Conservation (phyloP, 495 filamentous ascomycete species). For the Aspergillus hancockii region DNA sequence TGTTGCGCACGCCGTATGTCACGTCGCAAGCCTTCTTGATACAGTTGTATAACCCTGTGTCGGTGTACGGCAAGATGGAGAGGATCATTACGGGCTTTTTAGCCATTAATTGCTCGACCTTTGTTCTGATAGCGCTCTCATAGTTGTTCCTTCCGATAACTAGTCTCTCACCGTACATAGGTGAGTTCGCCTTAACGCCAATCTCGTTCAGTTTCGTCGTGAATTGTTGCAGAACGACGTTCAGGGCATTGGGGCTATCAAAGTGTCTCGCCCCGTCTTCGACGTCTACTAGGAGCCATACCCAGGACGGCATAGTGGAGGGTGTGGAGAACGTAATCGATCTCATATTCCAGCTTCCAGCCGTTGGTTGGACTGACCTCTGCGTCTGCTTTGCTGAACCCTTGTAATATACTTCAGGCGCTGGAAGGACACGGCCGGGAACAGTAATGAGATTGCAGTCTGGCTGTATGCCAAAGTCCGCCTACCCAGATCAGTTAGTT, state of each 20-base stretch:
- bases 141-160: conserved; percentile 14
- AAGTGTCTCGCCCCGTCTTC: conserved; percentile 9
- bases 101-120: neutral
- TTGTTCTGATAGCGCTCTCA: neutral
- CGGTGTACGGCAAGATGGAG: conserved; percentile 57
- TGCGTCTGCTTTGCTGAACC: conserved; percentile 20
- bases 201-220: conserved; percentile 26
- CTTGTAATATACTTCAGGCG: conserved; percentile 57
- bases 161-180: conserved; percentile 21
- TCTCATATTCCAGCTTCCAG: conserved; percentile 60
- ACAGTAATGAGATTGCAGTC: conserved; percentile 62
- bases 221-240: conserved; percentile 17
- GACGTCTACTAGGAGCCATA: conserved; percentile 28
- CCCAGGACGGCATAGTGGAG: conserved; percentile 40
- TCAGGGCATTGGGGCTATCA: conserved; percentile 11
- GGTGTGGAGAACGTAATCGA: conserved; percentile 43
- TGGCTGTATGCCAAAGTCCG: conserved; percentile 57
- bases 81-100: conserved; percentile 56
- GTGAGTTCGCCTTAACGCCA: conserved; percentile 26
- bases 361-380: conserved; percentile 25
- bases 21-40: conserved; percentile 71
- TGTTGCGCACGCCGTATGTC: conserved; percentile 61
- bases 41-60: conserved; percentile 58
- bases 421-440: conserved; percentile 56
- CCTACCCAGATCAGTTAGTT: conserved; percentile 25